Base-by-base conservation (phyloP, 192 early-diverging fungal species). In the Entomortierella lignicola region DNA sequence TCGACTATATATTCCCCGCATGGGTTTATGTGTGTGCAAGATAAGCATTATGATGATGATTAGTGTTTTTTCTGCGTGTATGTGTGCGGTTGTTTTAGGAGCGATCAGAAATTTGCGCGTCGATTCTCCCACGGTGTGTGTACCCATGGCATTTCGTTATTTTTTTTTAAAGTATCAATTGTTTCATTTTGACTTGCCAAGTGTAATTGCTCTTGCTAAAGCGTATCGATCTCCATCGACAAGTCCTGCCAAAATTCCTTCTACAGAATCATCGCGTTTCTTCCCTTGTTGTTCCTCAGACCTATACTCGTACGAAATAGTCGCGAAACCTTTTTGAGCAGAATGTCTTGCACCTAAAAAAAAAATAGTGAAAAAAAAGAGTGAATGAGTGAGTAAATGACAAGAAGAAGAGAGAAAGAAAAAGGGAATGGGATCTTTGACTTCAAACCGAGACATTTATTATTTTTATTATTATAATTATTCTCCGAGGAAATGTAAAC, bases 1-100 rank as follows among this genome's bases (percentile, higher is more conserved):
- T 95, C 94, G 2, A 95, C 90, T 89, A 32, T 15, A 47, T 37
- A n/a, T n/a, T n/a, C n/a, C n/a, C n/a, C n/a, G n/a, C n/a, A n/a
- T n/a, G n/a, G n/a, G n/a, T n/a, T n/a, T n/a, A n/a, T n/a, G n/a
- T n/a, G n/a, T n/a, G n/a, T n/a, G n/a, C n/a, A n/a, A n/a, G n/a
- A n/a, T n/a, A n/a, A n/a, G n/a, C n/a, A n/a, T n/a, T n/a, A n/a
- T n/a, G n/a, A n/a, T n/a, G n/a, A n/a, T n/a, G n/a, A n/a, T n/a
- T n/a, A n/a, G n/a, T n/a, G n/a, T n/a, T n/a, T n/a, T n/a, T n/a
- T n/a, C n/a, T n/a, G n/a, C n/a, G n/a, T n/a, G n/a, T n/a, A n/a
- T n/a, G n/a, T n/a, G n/a, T n/a, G n/a, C n/a, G n/a, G n/a, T n/a
- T n/a, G n/a, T n/a, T n/a, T n/a, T n/a, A n/a, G n/a, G n/a, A n/a